A percentile compares a stretch with the other conserved stretches of the same genome.
phyloP scores from a whole-genome alignment of 1,139 yeast species.

The Diutina neorugosa region DNA sequence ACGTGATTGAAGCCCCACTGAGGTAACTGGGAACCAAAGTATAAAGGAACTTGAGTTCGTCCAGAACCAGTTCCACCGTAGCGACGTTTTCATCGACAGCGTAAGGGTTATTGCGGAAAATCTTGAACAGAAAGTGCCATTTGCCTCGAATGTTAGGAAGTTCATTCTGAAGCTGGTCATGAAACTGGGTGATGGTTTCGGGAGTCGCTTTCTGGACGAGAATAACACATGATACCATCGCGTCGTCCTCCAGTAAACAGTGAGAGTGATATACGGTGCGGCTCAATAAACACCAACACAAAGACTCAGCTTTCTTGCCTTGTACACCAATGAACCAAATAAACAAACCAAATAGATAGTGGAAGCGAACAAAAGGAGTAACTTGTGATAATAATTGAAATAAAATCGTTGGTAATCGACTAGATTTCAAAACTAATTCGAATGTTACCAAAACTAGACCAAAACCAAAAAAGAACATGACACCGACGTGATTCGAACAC shows the following conservation, averaged over 20 bases:
- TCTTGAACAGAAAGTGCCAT: constrained; percentile 55
- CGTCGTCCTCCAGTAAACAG: background rate
- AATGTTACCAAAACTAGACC: too few relatives aligned
- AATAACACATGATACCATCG: constrained; percentile 24
- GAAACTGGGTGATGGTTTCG: constrained; percentile 52
- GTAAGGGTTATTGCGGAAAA: constrained; percentile 49
- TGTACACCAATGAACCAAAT: too few relatives aligned
- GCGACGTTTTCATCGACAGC: constrained; percentile 12
- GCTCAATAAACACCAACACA: background rate
- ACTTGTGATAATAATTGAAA: too few relatives aligned
- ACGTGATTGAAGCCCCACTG: constrained; percentile 37
- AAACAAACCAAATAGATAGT: too few relatives aligned
- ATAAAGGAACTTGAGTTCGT: constrained; percentile 36
- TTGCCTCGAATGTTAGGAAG: constrained; percentile 46
- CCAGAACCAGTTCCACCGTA: constrained; percentile 16
- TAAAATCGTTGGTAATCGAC: too few relatives aligned
- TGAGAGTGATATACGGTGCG: background rate
- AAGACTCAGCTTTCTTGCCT: too few relatives aligned
- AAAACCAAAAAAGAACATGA: background rate
- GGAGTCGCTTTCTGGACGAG: constrained; percentile 48
- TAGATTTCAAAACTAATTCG: too few relatives aligned
- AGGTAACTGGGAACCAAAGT: constrained; percentile 46
- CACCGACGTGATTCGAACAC: background rate
- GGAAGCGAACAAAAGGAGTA: too few relatives aligned
- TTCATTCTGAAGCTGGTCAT: constrained; percentile 54